Evolutionary conservation across 371 early-diverging fungal species (phyloP).

Genomic region (Apophysomyces sp.): DNA sequence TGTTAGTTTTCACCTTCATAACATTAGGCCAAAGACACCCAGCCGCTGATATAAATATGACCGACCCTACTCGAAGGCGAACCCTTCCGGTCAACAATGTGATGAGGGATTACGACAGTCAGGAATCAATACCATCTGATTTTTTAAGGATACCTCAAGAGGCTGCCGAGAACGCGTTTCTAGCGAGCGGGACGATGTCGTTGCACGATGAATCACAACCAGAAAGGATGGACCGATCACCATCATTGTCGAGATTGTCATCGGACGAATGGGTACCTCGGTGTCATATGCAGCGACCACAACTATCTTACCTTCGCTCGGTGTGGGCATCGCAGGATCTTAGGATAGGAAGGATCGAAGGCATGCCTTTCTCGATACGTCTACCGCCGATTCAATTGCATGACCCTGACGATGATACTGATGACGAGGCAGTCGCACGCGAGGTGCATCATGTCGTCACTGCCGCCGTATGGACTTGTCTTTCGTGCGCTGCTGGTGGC

Average conservation of each 20-base stretch:
- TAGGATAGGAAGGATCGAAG: not conserved
- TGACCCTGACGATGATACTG: not conserved
- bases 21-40: not conserved
- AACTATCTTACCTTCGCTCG: constrained; percentile 27
- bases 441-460: constrained; percentile 5
- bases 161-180: not conserved
- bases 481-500: not conserved
- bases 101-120: not conserved
- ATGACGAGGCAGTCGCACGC: not conserved
- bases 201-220: not conserved
- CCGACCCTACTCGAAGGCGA: not conserved
- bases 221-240: not conserved
- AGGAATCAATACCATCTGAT: not conserved
- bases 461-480: not conserved
- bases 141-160: not conserved
- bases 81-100: not conserved
- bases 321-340: constrained; percentile 25
- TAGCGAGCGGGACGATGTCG: not conserved
- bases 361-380: not conserved
- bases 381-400: constrained; percentile 6
- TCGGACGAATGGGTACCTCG: constrained; percentile 16
- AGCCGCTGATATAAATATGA: not conserved
- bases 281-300: constrained; percentile 14
- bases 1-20: not conserved
- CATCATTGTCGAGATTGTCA: constrained; percentile 10